Evolutionary conservation across 352 stramenopile genomes (phyloP), one percentile per base, ranked within the genome.

Genomic region (Globisporangium solare): DNA sequence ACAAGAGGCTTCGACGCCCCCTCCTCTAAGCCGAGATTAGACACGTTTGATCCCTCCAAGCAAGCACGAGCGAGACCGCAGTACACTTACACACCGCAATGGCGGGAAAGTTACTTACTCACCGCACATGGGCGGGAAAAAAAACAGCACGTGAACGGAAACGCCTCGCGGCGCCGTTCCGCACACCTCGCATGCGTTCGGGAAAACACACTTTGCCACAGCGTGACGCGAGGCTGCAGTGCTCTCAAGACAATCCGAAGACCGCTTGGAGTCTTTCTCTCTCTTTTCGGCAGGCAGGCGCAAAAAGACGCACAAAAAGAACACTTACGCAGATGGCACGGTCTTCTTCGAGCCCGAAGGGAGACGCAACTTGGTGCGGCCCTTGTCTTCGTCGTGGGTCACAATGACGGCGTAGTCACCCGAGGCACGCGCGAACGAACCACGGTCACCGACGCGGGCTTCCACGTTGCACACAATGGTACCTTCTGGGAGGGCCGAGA

Each of bases 381-480:
- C 93, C 84, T 99, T 99, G 64, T 99, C 97, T 57, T 98, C 94
- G 75, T 99, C 97, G 79, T 99, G 97, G 60, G 92, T 91, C 69
- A 99, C 96, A 58, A 99, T 97, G 64, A 99, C 96, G 57, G 94
- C 96, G 87, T 99, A 99, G 80, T 98, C 91, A 58, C 97, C 97
- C 64, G 96, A 99, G 64, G 88, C 94, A 68, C 95, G 92, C 39
- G 95, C 97, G 74, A 99, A 98, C 58, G 84, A 88, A 60, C 97
- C 97, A 58, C 97, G 92, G 83, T 99, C 97, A 60, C 97, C 97
- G 48, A 95, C 84, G 63, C 89, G 80, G 54, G 81, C 74, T 85
- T 99, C 97, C 39, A 99, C 84, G 82, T 99, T 99, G 94, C 96
- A 99, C 43, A 99, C 89, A 63, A 99, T 98, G 70, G 97, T 98